These are phyloP conservation scores for Xylaria polymorpha DNA, from an alignment of 2,329 filamentous ascomycete genomes.

Conservation along the genomic window DNA sequence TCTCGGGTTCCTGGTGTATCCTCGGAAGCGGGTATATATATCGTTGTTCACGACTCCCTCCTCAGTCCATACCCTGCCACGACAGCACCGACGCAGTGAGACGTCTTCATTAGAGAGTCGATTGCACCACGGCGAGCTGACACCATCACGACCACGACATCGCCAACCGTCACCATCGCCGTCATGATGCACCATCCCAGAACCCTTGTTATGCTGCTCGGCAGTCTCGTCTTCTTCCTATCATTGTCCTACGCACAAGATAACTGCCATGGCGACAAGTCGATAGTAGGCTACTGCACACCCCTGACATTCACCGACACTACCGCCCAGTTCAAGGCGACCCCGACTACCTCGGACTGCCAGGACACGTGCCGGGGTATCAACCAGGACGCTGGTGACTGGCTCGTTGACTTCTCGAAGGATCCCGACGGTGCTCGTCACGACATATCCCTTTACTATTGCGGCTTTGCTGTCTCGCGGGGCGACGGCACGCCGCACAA, in stretches of 20 bases:
- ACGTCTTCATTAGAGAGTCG: background rate
- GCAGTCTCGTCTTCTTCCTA: slow-evolving; percentile 16
- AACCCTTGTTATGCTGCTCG: slow-evolving; percentile 22
- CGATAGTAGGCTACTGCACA: slow-evolving; percentile 40
- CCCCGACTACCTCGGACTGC: slow-evolving; percentile 37
- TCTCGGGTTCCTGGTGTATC: slow-evolving; percentile 5
- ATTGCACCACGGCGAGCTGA: background rate
- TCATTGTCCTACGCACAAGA: slow-evolving; percentile 12
- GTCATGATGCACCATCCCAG: slow-evolving; percentile 20
- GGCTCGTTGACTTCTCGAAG: slow-evolving; percentile 43
- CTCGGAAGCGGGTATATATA: slow-evolving; percentile 2
- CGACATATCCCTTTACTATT: slow-evolving; percentile 35
- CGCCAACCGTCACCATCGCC: background rate
- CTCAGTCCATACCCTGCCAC: background rate
- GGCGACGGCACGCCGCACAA: slow-evolving; percentile 31
- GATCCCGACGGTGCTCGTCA: slow-evolving; percentile 36
- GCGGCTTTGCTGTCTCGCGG: slow-evolving; percentile 40
- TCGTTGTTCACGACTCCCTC: background rate
- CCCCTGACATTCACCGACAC: slow-evolving; percentile 41
- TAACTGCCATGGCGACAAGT: slow-evolving; percentile 39
- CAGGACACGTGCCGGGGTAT: slow-evolving; percentile 41
- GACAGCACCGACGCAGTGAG: background rate
- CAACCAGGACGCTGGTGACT: slow-evolving; percentile 41
- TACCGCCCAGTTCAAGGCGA: slow-evolving; percentile 22
- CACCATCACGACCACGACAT: background rate